Base-by-base conservation (phyloP, 768 basidiomycete genomes). In the Hygrophoropsis aurantiaca region DNA sequence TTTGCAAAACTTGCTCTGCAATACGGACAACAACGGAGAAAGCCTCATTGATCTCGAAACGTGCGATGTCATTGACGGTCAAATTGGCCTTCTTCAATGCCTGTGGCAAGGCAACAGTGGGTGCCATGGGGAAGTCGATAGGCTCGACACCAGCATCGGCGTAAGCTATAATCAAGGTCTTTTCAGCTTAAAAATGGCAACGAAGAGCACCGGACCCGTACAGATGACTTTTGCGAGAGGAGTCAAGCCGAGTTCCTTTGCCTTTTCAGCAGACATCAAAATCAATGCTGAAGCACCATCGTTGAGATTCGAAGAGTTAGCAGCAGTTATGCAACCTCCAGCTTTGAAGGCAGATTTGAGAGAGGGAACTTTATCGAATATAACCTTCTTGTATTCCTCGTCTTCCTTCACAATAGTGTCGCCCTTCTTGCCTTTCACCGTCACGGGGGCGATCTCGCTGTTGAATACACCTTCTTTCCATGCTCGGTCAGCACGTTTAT, bases 1-100 rank as follows among this genome's bases (percentile, higher is more conserved):
- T 78, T 46, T 77, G 75, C 53, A 95, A 78, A 16, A 91, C 77
- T 72, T 97, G 88, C 72, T 97, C 92, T 3, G 88, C 89, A 43
- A 95, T 87, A 41, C 87, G 80, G 56, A 90, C 87, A 56, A 98
- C 95, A 39, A 89, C 89, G 2, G 93, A 94, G 79, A 97, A 99
- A 21, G 95, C 95, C 68, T 99, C 95, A 67, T 99, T 99, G 66
- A 98, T 81, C 68, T 99, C 97, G 64, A 92, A 99, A 40, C 87
- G 77, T 37, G 93, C 78, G 54, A 99, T 91, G 59, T 99, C 92
- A 36, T 87, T 75, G 40, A 83, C 61, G 16, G 82, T 81, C 47
- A 98, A 74, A 57, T 89, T 89, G 18, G 95, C 97, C 60, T 79
- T 85, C 74, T 93, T 71, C 50, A 99, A 74, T 11, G 97, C 97